Base-by-base conservation (phyloP, 352 stramenopile species). In the Pythium phragmitis region DNA sequence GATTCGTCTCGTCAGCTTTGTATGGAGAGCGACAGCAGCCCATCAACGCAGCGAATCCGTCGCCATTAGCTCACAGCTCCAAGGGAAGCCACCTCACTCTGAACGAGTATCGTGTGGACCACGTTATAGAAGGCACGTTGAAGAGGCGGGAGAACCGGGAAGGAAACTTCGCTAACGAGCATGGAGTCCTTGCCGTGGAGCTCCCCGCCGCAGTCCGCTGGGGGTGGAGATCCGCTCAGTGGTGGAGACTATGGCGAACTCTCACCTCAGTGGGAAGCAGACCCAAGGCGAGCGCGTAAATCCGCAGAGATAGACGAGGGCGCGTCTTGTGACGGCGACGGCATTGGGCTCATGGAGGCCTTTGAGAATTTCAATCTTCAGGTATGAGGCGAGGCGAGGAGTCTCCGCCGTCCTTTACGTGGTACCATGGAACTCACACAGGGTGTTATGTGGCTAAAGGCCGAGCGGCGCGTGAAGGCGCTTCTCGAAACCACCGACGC, bases 281-380 rank as follows among this genome's bases (percentile, higher is more conserved):
- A 53, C 7, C 19, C 41, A 14, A 4, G 9, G 17, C 13, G n/a
- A 12, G 23, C 28, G 11, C 51, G 33, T 2, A 14, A 34, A 12
- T 33, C 17, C 7, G 21, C 43, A 19, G 53, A 45, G 2, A 23
- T n/a, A 28, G 52, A 60, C 14, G 37, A 53, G 1, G 50, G 34
- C 17, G 16, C 39, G 19, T 33, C 28, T 7, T 51, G 43, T 14
- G 37, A 63, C 12, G 51, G 2, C 23, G 45, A 57, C 1, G 58
- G 36, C 4, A 46, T 60, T 28, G 51, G 64, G 17, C 54, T 88
- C 41, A 67, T 81, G 8, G 73, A 85, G 33, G 73, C 77, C 9
- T 88, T 88, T 53, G 69, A 74, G 60, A 70, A 75, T 60, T 88
- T 88, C 68, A 76, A 80, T 60, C 64, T 71, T n/a, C 68, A 69